Percentiles rank a stretch among this genome's conserved stretches.
Evolutionary conservation across 2,329 filamentous ascomycete species (phyloP).

Genomic region (Elsinoe fawcettii): DNA sequence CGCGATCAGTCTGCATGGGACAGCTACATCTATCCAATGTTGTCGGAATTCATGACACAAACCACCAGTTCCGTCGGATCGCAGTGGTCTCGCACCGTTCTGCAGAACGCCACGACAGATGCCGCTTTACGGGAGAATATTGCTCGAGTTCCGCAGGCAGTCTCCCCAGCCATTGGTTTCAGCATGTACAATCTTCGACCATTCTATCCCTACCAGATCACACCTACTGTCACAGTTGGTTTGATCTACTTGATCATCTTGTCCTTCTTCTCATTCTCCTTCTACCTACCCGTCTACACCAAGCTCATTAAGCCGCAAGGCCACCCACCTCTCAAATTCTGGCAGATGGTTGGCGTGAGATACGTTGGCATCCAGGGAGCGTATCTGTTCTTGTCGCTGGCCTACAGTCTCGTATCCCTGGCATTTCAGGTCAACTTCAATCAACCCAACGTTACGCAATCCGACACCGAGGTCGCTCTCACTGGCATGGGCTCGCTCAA

Average conservation of each 20-base stretch:
- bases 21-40: slow-evolving; percentile 47
- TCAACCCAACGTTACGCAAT: slow-evolving; percentile 36
- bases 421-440: slow-evolving; percentile 57
- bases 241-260: slow-evolving; percentile 62
- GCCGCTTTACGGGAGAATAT: slow-evolving; percentile 37
- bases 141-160: slow-evolving; percentile 43
- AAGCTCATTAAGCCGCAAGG: slow-evolving; percentile 47
- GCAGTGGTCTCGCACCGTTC: slow-evolving; percentile 35
- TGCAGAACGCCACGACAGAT: slow-evolving; percentile 36
- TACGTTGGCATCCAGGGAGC: slow-evolving; percentile 48
- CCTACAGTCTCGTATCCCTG: slow-evolving; percentile 56
- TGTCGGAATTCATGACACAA: slow-evolving; percentile 41
- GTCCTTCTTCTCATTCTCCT: slow-evolving; percentile 58
- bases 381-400: slow-evolving; percentile 55
- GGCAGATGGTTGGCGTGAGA: slow-evolving; percentile 52
- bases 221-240: slow-evolving; percentile 54
- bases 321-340: slow-evolving; percentile 51
- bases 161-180: slow-evolving; percentile 51
- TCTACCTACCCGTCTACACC: slow-evolving; percentile 57
- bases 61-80: slow-evolving; percentile 44
- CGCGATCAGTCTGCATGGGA: slow-evolving; percentile 50
- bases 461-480: slow-evolving; percentile 36
- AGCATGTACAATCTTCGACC: slow-evolving; percentile 51
- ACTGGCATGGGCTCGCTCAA: slow-evolving; percentile 30
- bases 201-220: slow-evolving; percentile 48